Base-by-base conservation (phyloP, 2,329 filamentous ascomycete genomes). In the Ophioceras dolichostomum region DNA sequence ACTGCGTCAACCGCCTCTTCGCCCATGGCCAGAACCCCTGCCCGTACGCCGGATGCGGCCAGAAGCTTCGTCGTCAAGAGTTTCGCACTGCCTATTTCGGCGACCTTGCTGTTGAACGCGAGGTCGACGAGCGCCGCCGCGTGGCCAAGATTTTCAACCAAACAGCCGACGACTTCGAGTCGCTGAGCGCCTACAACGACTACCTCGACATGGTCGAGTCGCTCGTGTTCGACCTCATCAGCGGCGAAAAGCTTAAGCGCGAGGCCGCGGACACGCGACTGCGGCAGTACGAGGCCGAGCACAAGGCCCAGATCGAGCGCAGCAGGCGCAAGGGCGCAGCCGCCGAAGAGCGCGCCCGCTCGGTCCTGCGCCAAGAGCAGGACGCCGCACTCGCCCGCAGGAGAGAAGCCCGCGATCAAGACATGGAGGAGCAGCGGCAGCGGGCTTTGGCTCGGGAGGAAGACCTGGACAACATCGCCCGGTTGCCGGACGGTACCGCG, bases 1-100 rank as follows among this genome's bases (percentile, higher is more conserved):
- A 84, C 40, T 98, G 91, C 64, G 88, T 96, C 30, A 83, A 89
- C 59, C 83, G 89, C 39, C 84, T 96, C 50, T 98, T 96, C 70
- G 83, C 82, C 26, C 79, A 85, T 39, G 91, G 91, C 0, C 91
- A 91, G 1, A 85, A 87, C 39, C 83, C 87, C 43, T 98, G 93
- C 55, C 91, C 91, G 1, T 85, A 95, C 41, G 84, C 85, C 0
- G 83, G 82, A 29, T 98, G 91, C 62, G 75, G 78, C 55, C 80
- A 83, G 57, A 96, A 87, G 1, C 70, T 98, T 5, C 80, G 91
- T 2, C 84, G 88, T 51, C 75, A 79, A 40, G 78, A 79, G 29
- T 98, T 96, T 64, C 77, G 86, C 41, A 74, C 74, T 38, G 86
- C 93, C 52, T 96, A 87, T 39, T 98, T 96, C 54, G 82, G 79